phyloP scores from a whole-genome alignment of 2,329 filamentous ascomycete species.

The Ceratocystiopsis sp. region DNA sequence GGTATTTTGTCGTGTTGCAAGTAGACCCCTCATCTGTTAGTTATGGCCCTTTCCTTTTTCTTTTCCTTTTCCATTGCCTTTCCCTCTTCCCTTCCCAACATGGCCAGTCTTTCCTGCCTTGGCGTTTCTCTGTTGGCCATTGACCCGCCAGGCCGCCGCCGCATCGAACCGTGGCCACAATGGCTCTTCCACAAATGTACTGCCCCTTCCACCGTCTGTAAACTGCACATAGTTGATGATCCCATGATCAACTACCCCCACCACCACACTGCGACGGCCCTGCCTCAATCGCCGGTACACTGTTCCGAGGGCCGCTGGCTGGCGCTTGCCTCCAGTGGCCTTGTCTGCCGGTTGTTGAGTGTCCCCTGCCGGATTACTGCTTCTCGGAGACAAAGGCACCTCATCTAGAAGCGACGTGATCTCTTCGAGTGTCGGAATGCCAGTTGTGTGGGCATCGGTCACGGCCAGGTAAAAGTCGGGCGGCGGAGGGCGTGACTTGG shows the following conservation, averaged over 20 bases:
- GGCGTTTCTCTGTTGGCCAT: too few species aligned
- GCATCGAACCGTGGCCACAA: slow-evolving; percentile 44
- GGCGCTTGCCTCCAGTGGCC: too few species aligned
- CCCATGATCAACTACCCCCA: slow-evolving; percentile 81
- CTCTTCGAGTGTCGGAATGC: slow-evolving; percentile 57
- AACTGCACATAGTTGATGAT: slow-evolving; percentile 77
- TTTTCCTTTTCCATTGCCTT: background rate
- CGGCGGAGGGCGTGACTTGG: slow-evolving; percentile 58
- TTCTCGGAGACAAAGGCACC: too few species aligned
- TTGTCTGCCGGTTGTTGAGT: too few species aligned
- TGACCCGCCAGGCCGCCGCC: slow-evolving; percentile 16
- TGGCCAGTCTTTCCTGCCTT: background rate
- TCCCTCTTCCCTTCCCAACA: background rate
- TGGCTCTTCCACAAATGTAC: slow-evolving; percentile 56
- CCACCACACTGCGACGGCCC: slow-evolving; percentile 64
- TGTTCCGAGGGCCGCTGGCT: background rate
- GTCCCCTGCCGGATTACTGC: too few species aligned
- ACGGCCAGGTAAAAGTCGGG: slow-evolving; percentile 81
- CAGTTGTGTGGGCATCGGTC: slow-evolving; percentile 54
- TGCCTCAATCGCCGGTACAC: slow-evolving; percentile 69
- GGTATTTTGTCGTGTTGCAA: too few species aligned
- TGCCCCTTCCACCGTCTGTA: slow-evolving; percentile 37
- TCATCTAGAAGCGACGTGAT: slow-evolving; percentile 19
- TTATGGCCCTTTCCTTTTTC: background rate
- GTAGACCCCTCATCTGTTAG: too few species aligned